A percentile compares a stretch with the other conserved stretches of the same genome.
Conservation (phyloP, 108 stramenopile genomes). For the Cyclotella baltica region DNA sequence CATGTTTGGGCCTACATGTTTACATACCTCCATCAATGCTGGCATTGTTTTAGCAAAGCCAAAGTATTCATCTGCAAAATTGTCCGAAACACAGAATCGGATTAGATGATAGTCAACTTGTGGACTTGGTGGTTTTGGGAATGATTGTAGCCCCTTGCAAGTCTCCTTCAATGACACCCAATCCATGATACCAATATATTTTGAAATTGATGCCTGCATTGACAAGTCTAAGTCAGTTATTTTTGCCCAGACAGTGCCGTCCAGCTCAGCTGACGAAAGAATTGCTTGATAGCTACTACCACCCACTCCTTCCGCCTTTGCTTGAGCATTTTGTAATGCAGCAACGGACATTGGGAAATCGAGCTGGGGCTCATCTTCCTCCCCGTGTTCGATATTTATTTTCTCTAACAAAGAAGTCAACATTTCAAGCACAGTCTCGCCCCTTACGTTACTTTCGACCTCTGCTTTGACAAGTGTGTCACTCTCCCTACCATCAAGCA, state of each 20-base stretch:
- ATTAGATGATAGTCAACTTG: conserved; percentile 15
- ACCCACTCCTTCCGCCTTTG: neutral
- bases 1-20: neutral
- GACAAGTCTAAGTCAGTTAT: neutral
- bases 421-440: neutral
- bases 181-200: conserved; percentile 5
- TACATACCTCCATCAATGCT: neutral
- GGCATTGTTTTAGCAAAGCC: conserved; percentile 8
- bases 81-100: neutral
- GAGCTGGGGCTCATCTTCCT: neutral
- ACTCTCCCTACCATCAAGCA: neutral
- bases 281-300: too few species aligned
- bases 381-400: neutral
- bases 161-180: neutral
- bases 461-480: neutral
- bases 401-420: neutral
- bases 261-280: conserved; percentile 1
- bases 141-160: neutral
- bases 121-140: conserved; percentile 8
- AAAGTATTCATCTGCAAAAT: neutral
- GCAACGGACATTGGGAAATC: neutral
- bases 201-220: neutral
- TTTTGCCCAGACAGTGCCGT: neutral
- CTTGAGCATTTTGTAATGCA: neutral
- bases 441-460: neutral